These are phyloP conservation scores for Dactylellina leptospora DNA, from an alignment of 2,329 filamentous ascomycete species.

Conservation along the genomic window DNA sequence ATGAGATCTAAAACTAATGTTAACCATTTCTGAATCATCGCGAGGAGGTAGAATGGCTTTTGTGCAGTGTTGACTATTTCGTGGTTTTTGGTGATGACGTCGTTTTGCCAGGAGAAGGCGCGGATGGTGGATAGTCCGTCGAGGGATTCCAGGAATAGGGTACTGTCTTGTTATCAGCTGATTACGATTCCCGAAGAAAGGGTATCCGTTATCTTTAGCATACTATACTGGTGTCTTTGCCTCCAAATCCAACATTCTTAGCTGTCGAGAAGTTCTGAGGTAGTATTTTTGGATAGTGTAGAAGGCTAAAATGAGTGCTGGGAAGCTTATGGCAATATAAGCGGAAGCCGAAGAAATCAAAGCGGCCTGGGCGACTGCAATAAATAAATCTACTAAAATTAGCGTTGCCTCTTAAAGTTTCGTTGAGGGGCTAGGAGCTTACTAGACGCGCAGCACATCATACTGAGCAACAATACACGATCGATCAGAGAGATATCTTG, in stretches of 20 bases:
- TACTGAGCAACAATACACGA: conserved; percentile 61
- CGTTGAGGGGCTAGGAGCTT: conserved; percentile 55
- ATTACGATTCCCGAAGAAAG: neutral
- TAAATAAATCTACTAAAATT: conserved; percentile 59
- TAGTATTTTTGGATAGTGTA: conserved; percentile 69
- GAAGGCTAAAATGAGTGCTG: conserved; percentile 63
- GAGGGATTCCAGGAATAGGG: conserved; percentile 68
- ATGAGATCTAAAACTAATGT: conserved; percentile 65
- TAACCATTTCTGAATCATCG: conserved; percentile 69
- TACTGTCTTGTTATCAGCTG: conserved; percentile 55
- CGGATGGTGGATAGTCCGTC: conserved; percentile 68
- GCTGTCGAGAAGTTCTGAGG: conserved; percentile 69
- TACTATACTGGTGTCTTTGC: conserved; percentile 68
- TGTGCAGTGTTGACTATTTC: conserved; percentile 67
- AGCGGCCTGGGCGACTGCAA: conserved; percentile 63
- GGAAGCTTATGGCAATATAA: conserved; percentile 65
- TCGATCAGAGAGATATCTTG: conserved; percentile 64
- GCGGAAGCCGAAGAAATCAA: conserved; percentile 64
- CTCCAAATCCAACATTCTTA: conserved; percentile 71
- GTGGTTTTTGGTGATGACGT: conserved; percentile 63
- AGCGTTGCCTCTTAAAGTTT: conserved; percentile 49
- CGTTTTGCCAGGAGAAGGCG: conserved; percentile 67
- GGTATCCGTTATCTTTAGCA: neutral
- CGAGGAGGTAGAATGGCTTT: conserved; percentile 68
- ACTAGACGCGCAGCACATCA: conserved; percentile 58